Base-by-base conservation (phyloP, 176 grass and related monocot species). In the Carex parvula region DNA sequence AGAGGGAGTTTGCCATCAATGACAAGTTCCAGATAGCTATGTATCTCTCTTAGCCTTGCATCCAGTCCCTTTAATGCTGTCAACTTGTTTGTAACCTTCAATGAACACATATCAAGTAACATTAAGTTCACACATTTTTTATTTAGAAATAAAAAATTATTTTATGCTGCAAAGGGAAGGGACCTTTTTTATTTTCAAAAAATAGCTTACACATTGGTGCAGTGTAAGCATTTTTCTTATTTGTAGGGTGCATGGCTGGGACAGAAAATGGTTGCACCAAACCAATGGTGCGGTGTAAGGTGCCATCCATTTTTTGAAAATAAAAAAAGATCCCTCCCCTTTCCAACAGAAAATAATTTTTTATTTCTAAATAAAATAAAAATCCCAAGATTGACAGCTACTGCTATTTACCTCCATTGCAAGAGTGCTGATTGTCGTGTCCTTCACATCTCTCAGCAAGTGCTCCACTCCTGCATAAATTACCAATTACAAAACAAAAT, bases 381-480 rank as follows among this genome's bases (percentile, higher is more conserved):
- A 60, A 60, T 17, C 14, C 15, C 60, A 83, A 52, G 21, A 83
- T 66, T 81, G 41, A 66, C 22, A 65, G 54, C 8, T 85, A 33
- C 87, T 78, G 79, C 22, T 68, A 89, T 24, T 88, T 87, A 93
- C 95, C 88, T 98, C 92, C 2, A 89, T 98, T 50, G 92, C 95
- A 90, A 98, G 92, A 39, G 95, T 98, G 88, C 92, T 95, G 85
- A 98, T 89, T 86, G 95, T 93, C 15, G 92, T 98, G 87, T 98
- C 92, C 81, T 98, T 98, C 54, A 94, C 95, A 89, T 98, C 95
- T 84, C 92, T 90, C 26, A 98, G 84, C 89, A 98, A 94, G 69
- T 98, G 92, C 71, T 98, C 92, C 83, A 98, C 95, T 64, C 95
- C 95, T 98, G 68, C 62, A 89, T 37, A 71, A 55, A 46, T 84